Conservation (phyloP, 1,139 yeast genomes). For the Citeromyces hawaiiensis region DNA sequence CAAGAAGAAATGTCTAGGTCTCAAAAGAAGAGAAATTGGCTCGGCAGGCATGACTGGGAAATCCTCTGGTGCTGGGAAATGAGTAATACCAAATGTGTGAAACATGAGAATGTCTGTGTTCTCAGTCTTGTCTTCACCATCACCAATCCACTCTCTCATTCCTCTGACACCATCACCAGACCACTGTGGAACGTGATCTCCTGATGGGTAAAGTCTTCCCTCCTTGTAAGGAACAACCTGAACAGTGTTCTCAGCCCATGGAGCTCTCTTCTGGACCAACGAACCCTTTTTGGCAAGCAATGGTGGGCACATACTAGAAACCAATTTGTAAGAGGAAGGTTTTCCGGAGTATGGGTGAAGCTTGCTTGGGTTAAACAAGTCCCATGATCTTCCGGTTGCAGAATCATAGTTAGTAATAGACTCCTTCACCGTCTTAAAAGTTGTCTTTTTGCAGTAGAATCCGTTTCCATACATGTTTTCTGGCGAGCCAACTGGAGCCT, state of each 20-base stretch:
- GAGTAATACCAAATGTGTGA: conserved; percentile 78
- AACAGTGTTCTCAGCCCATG: conserved; percentile 59
- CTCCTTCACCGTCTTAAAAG: conserved; percentile 55
- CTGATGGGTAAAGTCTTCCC: conserved; percentile 65
- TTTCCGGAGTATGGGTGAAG: conserved; percentile 58
- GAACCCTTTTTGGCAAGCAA: conserved; percentile 65
- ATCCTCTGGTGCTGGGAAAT: conserved; percentile 82
- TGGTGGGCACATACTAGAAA: conserved; percentile 65
- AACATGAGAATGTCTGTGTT: conserved; percentile 59
- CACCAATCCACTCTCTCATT: conserved; percentile 63
- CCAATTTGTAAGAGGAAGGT: conserved; percentile 67
- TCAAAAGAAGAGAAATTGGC: conserved; percentile 56
- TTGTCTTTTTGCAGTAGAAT: conserved; percentile 48
- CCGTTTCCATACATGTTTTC: conserved; percentile 67
- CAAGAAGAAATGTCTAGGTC: conserved; percentile 68
- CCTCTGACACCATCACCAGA: conserved; percentile 64
- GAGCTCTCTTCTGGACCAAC: conserved; percentile 67
- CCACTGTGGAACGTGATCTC: conserved; percentile 70
- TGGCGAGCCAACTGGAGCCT: conserved; percentile 46
- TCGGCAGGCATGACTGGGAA: conserved; percentile 87
- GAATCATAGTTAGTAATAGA: conserved; percentile 53
- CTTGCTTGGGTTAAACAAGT: conserved; percentile 57
- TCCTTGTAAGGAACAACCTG: conserved; percentile 61
- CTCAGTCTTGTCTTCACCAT: conserved; percentile 47
- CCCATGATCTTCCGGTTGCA: conserved; percentile 63